These are phyloP conservation scores for Trebouxia sp. DNA, from an alignment of 139 green algal species.

Conservation along the genomic window DNA sequence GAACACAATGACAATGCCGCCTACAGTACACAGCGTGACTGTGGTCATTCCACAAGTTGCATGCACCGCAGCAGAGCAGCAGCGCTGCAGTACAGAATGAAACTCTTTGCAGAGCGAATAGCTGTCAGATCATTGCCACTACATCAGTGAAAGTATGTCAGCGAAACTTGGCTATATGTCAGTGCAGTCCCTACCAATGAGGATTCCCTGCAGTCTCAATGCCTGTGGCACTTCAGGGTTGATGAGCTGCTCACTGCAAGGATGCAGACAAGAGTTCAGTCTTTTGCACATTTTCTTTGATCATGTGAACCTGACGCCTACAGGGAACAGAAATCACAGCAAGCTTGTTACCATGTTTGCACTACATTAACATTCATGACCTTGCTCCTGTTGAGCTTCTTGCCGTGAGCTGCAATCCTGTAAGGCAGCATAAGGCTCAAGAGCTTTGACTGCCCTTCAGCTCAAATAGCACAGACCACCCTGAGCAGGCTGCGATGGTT, in stretches of 20 bases:
- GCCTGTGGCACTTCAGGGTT: conserved; percentile 77
- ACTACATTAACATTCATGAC: conserved; percentile 66
- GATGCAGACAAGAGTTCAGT: background rate
- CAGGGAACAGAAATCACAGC: too few relatives aligned
- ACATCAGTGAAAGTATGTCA: too few relatives aligned
- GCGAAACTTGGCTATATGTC: too few relatives aligned
- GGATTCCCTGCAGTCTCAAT: conserved; percentile 72
- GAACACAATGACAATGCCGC: conserved; percentile 72
- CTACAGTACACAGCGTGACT: conserved; percentile 28
- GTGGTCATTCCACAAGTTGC: background rate
- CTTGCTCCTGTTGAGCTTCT: conserved; percentile 65
- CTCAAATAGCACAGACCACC: too few relatives aligned
- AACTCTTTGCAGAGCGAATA: too few relatives aligned
- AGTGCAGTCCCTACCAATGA: conserved; percentile 54
- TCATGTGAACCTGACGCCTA: too few relatives aligned
- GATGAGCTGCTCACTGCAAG: conserved; percentile 66
- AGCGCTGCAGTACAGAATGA: background rate
- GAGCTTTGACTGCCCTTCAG: background rate
- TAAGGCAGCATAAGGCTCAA: background rate
- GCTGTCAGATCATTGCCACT: too few relatives aligned
- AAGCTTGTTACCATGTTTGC: conserved; percentile 61
- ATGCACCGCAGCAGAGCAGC: background rate
- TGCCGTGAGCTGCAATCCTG: conserved; percentile 78
- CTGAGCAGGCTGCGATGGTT: too few relatives aligned
- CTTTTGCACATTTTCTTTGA: too few relatives aligned